A percentile compares a stretch with the other conserved stretches of the same genome.
These are phyloP conservation scores for Plantago ovata DNA, from an alignment of 257 asterid species.

Conservation along the genomic window DNA sequence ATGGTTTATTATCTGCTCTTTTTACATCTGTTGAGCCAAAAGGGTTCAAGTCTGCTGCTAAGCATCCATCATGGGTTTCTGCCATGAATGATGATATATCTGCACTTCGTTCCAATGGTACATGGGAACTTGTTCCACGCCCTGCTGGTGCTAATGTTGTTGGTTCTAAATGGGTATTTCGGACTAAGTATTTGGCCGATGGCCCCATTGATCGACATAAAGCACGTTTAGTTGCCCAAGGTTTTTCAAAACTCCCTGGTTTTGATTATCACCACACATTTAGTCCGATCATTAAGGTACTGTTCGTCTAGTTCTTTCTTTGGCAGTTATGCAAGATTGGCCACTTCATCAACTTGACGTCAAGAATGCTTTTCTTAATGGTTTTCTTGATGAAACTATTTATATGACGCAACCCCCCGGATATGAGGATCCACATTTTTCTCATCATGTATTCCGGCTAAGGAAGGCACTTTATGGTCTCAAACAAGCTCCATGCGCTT, in stretches of 20 bases:
- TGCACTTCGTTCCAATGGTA: not conserved
- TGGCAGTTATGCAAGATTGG: not conserved
- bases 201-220: not conserved
- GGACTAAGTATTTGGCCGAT: not conserved
- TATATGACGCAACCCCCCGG: not conserved
- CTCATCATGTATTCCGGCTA: not conserved
- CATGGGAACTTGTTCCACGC: not conserved
- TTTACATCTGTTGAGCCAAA: not conserved
- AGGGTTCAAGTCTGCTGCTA: not conserved
- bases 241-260: no score
- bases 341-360: not conserved
- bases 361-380: no score
- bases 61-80: not conserved
- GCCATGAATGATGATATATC: no score
- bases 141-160: not conserved
- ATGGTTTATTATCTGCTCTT: no score
- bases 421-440: not conserved
- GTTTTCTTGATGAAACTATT: not conserved
- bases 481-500: slow-evolving; percentile 6
- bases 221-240: not conserved
- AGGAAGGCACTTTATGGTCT: slow-evolving; percentile 6
- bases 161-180: no score
- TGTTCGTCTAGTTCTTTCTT: not conserved
- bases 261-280: not conserved
- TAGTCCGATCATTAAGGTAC: not conserved